These are phyloP conservation scores for Fusarium sp. DNA, from an alignment of 2,329 filamentous ascomycete species.

Conservation along the genomic window DNA sequence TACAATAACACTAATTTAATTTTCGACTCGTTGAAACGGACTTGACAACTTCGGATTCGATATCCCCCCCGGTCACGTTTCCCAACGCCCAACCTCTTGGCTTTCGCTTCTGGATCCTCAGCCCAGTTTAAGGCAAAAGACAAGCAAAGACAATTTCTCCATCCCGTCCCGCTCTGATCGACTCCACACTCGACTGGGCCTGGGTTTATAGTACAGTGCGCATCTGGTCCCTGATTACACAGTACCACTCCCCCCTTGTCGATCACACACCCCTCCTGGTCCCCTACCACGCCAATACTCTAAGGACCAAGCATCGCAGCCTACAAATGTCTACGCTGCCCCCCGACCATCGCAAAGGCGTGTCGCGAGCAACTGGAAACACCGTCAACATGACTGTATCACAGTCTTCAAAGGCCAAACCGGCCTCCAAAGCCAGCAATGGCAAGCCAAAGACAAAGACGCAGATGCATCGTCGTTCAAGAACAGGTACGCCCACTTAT, in stretches of 20 bases:
- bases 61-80: conserved; percentile 37
- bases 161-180: conserved; percentile 49
- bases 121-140: conserved; percentile 10
- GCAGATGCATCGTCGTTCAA: conserved; percentile 93
- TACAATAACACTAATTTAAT: conserved; percentile 49
- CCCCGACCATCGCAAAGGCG: conserved; percentile 68
- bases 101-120: conserved; percentile 40
- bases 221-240: conserved; percentile 29
- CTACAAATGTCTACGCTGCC: conserved; percentile 74
- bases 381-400: conserved; percentile 71
- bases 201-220: conserved; percentile 21
- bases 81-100: conserved; percentile 43
- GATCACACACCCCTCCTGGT: conserved; percentile 43
- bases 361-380: conserved; percentile 59
- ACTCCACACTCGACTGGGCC: conserved; percentile 39
- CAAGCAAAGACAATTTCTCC: conserved; percentile 39
- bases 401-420: conserved; percentile 69
- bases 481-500: conserved; percentile 77
- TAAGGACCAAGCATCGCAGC: conserved; percentile 51
- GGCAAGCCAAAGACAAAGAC: conserved; percentile 74
- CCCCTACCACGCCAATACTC: conserved; percentile 43
- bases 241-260: conserved; percentile 40
- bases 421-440: conserved; percentile 65
- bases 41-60: conserved; percentile 38
- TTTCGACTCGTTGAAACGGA: conserved; percentile 42